Evolutionary conservation across 805 yeast genomes (phyloP), one percentile per base, ranked within the genome.

Genomic region (Starmerella sp.): DNA sequence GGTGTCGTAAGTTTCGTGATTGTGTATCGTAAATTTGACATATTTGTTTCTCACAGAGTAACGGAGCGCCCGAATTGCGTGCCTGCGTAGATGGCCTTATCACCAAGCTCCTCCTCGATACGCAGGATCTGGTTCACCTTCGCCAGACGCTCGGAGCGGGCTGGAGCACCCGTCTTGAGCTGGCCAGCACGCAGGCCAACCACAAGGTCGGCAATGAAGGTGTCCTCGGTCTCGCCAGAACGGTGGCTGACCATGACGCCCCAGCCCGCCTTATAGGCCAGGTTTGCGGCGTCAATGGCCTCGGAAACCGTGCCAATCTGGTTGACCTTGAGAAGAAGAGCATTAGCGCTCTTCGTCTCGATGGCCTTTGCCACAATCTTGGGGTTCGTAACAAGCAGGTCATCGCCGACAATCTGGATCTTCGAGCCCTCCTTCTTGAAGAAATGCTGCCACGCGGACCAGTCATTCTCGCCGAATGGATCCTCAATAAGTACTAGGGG

Each of bases 181-280:
- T 91, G 97, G 74, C 97, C 98, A 65, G 95, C 69, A 83, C 97
- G 88, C 75, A 91, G 82, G 81, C 97, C 97, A 69, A 93, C 98
- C 69, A 88, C 79, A 73, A 91, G 82, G 77, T 91, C 97, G 71
- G 98, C 97, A 75, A 91, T 91, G 80, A 87, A 84, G 70, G 95
- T 84, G 78, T 93, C 98, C 80, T 93, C 98, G 66, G 97, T 90
- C 82, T 91, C 98, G 79, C 98, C 98, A 67, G 97, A 90, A 84
- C 98, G 89, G 88, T 91, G 98, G 70, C 97, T 90, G 69, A 93
- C 97, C 97, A 91, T 90, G 72, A 90, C 96, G 81, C 97, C 97
- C 98, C 98, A 91, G 72, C 88, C 88, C 63, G 96, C 97, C 63
- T 82, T 83, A 77, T 82, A 90, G 57, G 97, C 86, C 76, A 86